Conservation (phyloP, 108 stramenopile species). For the Nitzschia sp. region DNA sequence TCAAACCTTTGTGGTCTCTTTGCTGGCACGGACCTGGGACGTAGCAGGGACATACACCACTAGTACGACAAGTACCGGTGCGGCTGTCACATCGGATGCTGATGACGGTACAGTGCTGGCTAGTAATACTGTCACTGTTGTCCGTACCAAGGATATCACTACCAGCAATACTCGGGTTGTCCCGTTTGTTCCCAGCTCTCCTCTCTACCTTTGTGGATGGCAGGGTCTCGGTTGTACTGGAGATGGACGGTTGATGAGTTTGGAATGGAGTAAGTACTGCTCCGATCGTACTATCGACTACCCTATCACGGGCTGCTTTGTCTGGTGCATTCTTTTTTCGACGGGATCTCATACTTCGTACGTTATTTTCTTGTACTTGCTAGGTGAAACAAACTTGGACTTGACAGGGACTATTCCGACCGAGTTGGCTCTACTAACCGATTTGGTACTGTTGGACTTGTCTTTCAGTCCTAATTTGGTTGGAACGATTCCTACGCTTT, state of each 20-base stretch:
- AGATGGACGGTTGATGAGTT: slow-evolving; percentile 2
- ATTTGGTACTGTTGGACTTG: background rate
- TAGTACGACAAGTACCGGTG: background rate
- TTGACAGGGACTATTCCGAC: background rate
- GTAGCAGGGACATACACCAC: background rate
- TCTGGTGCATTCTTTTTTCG: background rate
- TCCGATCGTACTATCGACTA: background rate
- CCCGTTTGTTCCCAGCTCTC: background rate
- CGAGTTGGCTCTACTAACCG: background rate
- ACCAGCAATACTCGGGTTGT: too few relatives aligned
- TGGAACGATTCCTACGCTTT: background rate
- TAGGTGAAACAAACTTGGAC: background rate
- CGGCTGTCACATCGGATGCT: background rate
- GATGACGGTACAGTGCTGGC: too few relatives aligned
- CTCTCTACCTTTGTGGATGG: background rate
- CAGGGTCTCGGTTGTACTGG: background rate
- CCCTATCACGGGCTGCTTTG: background rate
- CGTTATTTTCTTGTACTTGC: background rate
- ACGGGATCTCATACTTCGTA: background rate
- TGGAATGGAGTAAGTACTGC: slow-evolving; percentile 4
- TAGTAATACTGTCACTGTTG: too few relatives aligned
- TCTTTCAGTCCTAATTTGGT: background rate
- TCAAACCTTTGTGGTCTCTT: background rate
- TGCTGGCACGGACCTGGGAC: background rate
- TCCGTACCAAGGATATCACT: too few relatives aligned